Evolutionary conservation across 1,284 basidiomycete genomes (phyloP), one percentile per base, ranked within the genome.

Genomic region (Moesziomyces globuligerus): DNA sequence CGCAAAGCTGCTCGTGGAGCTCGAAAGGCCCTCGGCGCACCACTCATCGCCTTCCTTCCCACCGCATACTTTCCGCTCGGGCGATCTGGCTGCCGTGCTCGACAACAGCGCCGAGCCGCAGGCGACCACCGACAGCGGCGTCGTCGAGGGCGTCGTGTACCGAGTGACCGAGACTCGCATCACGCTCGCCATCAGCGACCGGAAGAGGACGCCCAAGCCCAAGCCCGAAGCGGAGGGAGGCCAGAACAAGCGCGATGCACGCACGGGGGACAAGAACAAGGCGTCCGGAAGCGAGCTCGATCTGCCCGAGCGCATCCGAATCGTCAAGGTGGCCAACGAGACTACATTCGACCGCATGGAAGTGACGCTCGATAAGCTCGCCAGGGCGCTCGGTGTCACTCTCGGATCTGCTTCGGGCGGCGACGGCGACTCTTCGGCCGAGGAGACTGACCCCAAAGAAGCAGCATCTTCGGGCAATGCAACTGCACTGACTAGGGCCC

Each of bases 251-350:
- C 46, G 69, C 9, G 66, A 72, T 41, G 56, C 41, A 5, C 25
- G 55, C 3, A 53, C 47, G 0, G 68, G 68, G 1, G 62, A 66
- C 17, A 60, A 91, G 74, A 83, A 48, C 21, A 72, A 65, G 44
- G 59, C 83, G 20, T 88, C 89, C 50, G 85, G 86, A 11, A 76
- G 89, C 49, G 89, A 90, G 36, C 82, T 91, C 7, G 90, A 93
- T 67, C 81, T 95, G 0, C 92, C 93, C 1, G 91, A 94, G 71
- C 85, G 90, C 38, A 90, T 92, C 79, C 86, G 91, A 15, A 83
- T 95, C n/a, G 83, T 96, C 49, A 96, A 96, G 81, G 86, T 96
- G 2, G 94, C 92, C 5, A 96, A 96, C 76, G 92, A 90, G 46
- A 89, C 91, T 10, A 96, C 94, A 0, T 94, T 91, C 79, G 93